Evolutionary conservation across 768 basidiomycete genomes (phyloP), one percentile per base, ranked within the genome.

Genomic region (Gyrodon lividus): DNA sequence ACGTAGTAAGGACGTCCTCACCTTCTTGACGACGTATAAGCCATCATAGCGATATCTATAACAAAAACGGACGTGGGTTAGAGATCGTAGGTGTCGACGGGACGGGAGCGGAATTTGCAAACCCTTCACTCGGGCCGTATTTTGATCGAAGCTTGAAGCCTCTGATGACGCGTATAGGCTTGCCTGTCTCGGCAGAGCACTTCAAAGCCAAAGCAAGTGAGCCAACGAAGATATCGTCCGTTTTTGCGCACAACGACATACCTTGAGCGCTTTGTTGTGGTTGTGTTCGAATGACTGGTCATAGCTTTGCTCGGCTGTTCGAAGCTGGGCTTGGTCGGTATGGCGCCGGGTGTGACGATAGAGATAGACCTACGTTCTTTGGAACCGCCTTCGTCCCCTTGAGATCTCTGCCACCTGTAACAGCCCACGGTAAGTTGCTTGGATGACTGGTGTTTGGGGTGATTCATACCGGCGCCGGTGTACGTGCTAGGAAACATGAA

Each of bases 21-120:
- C 89, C 74, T 84, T 83, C 68, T 87, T 87, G 14, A 92, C 87
- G 2, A 62, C 71, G 63, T 96, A 97, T 10, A 97, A 74, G 1
- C 94, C 94, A 59, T 96, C 93, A 62, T 97, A 97, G 8, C 92
- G 83, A 64, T 94, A 97, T 22, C 89, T 89, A 47, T 6, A 50
- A 20, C 22, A 2, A 22, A 16, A 39, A n/a, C 26, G 43, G 5
- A 23, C 12, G 9, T 12, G 23, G 23, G 24, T 54, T 0, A 43
- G 30, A 22, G 22, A 48, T 31, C 19, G 31, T 34, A n/a, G 20
- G 31, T 9, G 40, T n/a, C 12, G 23, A 43, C 38, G n/a, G 24
- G 42, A 30, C n/a, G 43, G 31, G 10, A 16, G 8, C 9, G 2
- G 54, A 12, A 44, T 8, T 14, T 14, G 53, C 69, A 46, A 57